Evolutionary conservation across 306 rosid genomes (phyloP), one percentile per base, ranked within the genome.

Genomic region (Medicago lupulina): DNA sequence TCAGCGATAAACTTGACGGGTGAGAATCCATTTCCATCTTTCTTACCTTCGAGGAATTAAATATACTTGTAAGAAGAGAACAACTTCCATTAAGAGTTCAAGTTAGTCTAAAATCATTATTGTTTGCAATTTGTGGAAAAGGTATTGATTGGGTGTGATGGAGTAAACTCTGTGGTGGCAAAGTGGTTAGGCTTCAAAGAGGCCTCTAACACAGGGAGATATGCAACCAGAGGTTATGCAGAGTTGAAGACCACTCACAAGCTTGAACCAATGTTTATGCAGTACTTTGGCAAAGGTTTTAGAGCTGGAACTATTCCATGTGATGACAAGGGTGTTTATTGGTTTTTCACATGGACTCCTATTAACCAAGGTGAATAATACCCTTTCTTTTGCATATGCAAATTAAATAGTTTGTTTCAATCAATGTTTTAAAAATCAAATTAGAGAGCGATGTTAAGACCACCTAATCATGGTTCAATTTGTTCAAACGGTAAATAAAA

Each of bases 71-170:
- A n/a, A n/a, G 51, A 0, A 53, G 13, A 8, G 9, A 53, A 53
- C 5, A 17, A 53, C 31, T 64, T 10, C 1, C 1, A 19, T 12
- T 38, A 12, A 17, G 74, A 79, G 14, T 28, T 65, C 39, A 38
- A 66, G 57, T 57, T 34, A 47, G 36, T 68, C 2, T 9, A 2
- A 40, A 40, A 8, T 40, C 12, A 62, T 40, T 2, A 1, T 6
- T 54, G 16, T 62, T 39, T 66, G 41, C 15, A 60, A 83, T 70
- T 55, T n/a, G n/a, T n/a, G 72, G 4, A 28, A 3, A 60, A 91
- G 97, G 94, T 87, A 14, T 66, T 91, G 79, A 82, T 93, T 23
- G 97, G 94, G 12, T 87, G 90, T 80, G 98, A 93, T 81, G 94
- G 98, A 80, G 90, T 93, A 63, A 93, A 93, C 82, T 91, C 98